These are phyloP conservation scores for Pseudohalonectria lignicola DNA, from an alignment of 2,329 filamentous ascomycete genomes.

Conservation along the genomic window DNA sequence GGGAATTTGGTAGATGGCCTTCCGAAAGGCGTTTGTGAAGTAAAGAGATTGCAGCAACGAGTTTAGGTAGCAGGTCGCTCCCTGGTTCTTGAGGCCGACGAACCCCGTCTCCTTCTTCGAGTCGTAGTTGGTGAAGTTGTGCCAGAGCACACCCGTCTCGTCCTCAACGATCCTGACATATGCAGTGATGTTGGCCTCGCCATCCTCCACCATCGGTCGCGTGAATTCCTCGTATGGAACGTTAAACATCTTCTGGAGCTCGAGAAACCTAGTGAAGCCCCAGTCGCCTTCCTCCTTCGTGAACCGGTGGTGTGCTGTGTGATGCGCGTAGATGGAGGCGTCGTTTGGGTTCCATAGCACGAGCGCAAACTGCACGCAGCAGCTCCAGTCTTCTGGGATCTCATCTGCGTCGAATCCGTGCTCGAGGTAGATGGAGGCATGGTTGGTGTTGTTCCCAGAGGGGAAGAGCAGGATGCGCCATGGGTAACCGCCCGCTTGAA, in stretches of 20 bases:
- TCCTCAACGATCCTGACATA: conserved; percentile 77
- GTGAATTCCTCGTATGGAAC: conserved; percentile 58
- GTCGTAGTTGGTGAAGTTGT: conserved; percentile 89
- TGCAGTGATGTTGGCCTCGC: conserved; percentile 68
- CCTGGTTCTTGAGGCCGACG: conserved; percentile 93
- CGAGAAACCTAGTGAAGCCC: conserved; percentile 96
- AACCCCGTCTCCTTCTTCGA: conserved; percentile 99
- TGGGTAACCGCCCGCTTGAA: conserved; percentile 76
- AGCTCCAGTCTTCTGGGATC: conserved; percentile 87
- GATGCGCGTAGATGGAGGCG: conserved; percentile 71
- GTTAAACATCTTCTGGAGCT: conserved; percentile 76
- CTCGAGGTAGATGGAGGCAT: conserved; percentile 91
- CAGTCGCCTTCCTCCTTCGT: conserved; percentile 95
- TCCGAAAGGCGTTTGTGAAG: conserved; percentile 87
- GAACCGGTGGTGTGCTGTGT: conserved; percentile 87
- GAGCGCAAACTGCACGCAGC: conserved; percentile 89
- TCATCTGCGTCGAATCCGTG: conserved; percentile 72
- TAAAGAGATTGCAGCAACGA: conserved; percentile 76
- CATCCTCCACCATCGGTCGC: conserved; percentile 67
- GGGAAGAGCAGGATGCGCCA: conserved; percentile 97
- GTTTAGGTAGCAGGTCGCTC: conserved; percentile 83
- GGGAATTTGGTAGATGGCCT: conserved; percentile 96
- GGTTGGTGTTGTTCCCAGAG: conserved; percentile 87
- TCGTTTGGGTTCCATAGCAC: conserved; percentile 93
- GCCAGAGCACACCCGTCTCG: conserved; percentile 81